These are phyloP conservation scores for Colletotrichum sidae DNA, from an alignment of 2,329 filamentous ascomycete species.

Conservation along the genomic window DNA sequence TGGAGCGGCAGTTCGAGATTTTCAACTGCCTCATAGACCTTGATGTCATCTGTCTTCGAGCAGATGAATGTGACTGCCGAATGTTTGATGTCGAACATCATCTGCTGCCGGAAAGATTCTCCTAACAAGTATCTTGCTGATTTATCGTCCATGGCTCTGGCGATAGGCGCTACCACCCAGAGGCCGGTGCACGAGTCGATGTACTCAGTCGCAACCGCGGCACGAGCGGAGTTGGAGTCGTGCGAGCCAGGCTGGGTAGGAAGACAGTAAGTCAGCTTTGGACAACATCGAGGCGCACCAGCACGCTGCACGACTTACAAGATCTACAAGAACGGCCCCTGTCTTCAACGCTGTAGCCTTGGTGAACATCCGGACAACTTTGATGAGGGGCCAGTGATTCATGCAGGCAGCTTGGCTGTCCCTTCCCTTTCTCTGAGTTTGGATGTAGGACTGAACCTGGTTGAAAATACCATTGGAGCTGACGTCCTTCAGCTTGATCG, in stretches of 20 bases:
- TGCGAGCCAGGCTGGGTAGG: conserved; percentile 61
- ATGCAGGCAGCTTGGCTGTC: conserved; percentile 13
- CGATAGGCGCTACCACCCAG: conserved; percentile 72
- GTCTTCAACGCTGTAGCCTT: background rate
- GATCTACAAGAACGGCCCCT: background rate
- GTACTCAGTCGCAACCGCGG: conserved; percentile 67
- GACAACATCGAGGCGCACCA: too few relatives aligned
- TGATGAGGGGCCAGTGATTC: conserved; percentile 57
- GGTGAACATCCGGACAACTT: conserved; percentile 15
- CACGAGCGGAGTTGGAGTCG: conserved; percentile 69
- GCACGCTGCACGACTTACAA: background rate
- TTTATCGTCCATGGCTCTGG: conserved; percentile 69
- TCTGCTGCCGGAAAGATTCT: conserved; percentile 66
- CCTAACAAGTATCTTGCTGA: conserved; percentile 67
- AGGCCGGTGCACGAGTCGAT: conserved; percentile 69
- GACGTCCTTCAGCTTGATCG: background rate
- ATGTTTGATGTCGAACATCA: conserved; percentile 68
- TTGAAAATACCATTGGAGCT: background rate
- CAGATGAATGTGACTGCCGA: conserved; percentile 69
- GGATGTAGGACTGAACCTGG: background rate
- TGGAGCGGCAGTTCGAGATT: too few relatives aligned
- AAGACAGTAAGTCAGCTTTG: background rate
- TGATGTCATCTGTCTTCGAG: conserved; percentile 71
- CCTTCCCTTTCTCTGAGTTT: background rate
- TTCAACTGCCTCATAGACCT: conserved; percentile 43